phyloP scores from a whole-genome alignment of 2,329 filamentous ascomycete genomes.

The Penicillium fuscoglaucum region DNA sequence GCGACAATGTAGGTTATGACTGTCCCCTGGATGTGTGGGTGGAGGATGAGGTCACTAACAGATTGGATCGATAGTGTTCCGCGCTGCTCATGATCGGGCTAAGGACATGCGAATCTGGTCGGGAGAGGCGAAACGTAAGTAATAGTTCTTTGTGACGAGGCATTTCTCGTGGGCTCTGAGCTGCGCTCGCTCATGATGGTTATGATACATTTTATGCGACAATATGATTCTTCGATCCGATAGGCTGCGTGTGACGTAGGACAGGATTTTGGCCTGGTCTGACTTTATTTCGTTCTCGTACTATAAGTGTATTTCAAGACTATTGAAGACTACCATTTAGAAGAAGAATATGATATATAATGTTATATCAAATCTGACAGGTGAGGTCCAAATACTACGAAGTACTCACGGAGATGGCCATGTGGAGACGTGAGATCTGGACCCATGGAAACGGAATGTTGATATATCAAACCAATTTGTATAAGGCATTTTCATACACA shows the following conservation, averaged over 20 bases:
- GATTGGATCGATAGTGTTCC: conserved; percentile 56
- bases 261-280: background rate
- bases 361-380: background rate
- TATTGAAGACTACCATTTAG: background rate
- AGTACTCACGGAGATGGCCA: background rate
- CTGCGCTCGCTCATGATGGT: conserved; percentile 28
- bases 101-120: conserved; percentile 71
- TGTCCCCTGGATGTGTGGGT: background rate
- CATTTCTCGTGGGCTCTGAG: conserved; percentile 20
- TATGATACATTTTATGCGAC: background rate
- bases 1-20: conserved; percentile 55
- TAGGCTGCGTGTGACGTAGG: background rate
- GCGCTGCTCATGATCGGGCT: conserved; percentile 70
- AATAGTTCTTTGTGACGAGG: conserved; percentile 10
- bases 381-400: background rate
- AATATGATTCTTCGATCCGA: background rate
- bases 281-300: background rate
- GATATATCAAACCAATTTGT: background rate
- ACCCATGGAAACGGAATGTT: background rate
- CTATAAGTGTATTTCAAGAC: background rate
- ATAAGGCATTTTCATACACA: too few relatives aligned
- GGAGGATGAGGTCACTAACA: conserved; percentile 19
- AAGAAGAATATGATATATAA: background rate
- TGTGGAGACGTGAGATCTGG: background rate
- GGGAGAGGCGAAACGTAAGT: conserved; percentile 58